Evolutionary conservation across 441 rosid species (phyloP).

Genomic region (Erysimum cheiri): DNA sequence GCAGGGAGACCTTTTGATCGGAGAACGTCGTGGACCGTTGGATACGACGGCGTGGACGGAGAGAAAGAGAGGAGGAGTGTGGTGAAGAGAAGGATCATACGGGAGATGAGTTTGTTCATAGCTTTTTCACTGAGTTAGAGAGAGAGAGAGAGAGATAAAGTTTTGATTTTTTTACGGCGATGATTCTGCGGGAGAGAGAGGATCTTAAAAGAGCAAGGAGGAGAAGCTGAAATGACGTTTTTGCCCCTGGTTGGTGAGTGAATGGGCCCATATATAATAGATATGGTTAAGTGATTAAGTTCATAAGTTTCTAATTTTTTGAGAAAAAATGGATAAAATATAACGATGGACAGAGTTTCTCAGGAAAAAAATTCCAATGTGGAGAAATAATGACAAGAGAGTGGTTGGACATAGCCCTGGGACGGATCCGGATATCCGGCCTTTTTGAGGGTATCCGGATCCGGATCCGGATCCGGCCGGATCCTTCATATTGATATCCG

Average conservation of each 20-base stretch:
- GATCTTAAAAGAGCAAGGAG: slow-evolving; percentile 38
- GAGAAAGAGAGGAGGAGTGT: slow-evolving; percentile 30
- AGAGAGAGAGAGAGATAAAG: slow-evolving; percentile 7
- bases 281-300: slow-evolving; percentile 32
- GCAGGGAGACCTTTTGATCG: slow-evolving; percentile 69
- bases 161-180: slow-evolving; percentile 31
- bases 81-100: slow-evolving; percentile 31
- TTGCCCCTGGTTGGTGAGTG: slow-evolving; percentile 53
- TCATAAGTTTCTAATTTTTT: neutral
- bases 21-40: slow-evolving; percentile 65
- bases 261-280: slow-evolving; percentile 17
- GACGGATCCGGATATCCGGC: too few species aligned
- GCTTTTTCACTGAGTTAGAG: neutral
- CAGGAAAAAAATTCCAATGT: neutral
- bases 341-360: neutral
- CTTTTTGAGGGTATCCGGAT: too few species aligned
- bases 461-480: too few species aligned
- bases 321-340: neutral
- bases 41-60: slow-evolving; percentile 1
- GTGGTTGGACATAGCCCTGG: slow-evolving; percentile 33
- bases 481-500: too few species aligned
- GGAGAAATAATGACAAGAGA: slow-evolving; percentile 20
- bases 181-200: slow-evolving; percentile 41
- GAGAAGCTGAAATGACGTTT: slow-evolving; percentile 38
- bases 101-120: slow-evolving; percentile 51